Evolutionary conservation across 2,329 filamentous ascomycete genomes (phyloP).

Genomic region (Chlorencoelia australis): DNA sequence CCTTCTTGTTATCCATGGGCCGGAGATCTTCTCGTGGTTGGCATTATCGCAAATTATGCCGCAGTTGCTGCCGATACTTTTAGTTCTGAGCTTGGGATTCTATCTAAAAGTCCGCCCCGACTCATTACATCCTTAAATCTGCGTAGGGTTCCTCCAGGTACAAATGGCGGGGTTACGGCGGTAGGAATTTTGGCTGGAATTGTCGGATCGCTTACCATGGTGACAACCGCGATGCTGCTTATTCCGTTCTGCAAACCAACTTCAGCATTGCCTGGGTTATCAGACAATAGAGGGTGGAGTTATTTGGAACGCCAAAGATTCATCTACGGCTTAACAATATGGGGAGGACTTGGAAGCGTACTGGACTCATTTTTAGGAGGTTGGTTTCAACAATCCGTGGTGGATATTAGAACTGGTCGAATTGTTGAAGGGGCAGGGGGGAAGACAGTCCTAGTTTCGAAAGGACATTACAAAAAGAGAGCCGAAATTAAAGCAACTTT

Average conservation of each 20-base stretch:
- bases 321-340: slow-evolving; percentile 49
- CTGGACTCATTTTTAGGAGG: slow-evolving; percentile 84
- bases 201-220: slow-evolving; percentile 59
- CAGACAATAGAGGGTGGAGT: slow-evolving; percentile 36
- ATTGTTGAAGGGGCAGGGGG: slow-evolving; percentile 82
- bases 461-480: slow-evolving; percentile 22
- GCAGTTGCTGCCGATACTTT: slow-evolving; percentile 90
- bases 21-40: slow-evolving; percentile 52
- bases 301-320: slow-evolving; percentile 41
- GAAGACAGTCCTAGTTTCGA: slow-evolving; percentile 39
- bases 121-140: slow-evolving; percentile 75
- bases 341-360: slow-evolving; percentile 71
- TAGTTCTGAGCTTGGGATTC: slow-evolving; percentile 87
- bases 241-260: slow-evolving; percentile 52
- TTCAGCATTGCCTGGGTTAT: slow-evolving; percentile 16
- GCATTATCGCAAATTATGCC: slow-evolving; percentile 75
- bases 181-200: slow-evolving; percentile 65
- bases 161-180: slow-evolving; percentile 82
- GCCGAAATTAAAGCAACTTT: slow-evolving; percentile 33
- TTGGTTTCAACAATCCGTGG: slow-evolving; percentile 74
- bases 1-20: slow-evolving; percentile 45
- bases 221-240: slow-evolving; percentile 53
- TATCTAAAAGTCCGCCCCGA: slow-evolving; percentile 64
- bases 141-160: slow-evolving; percentile 75
- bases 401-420: slow-evolving; percentile 73